A percentile compares a stretch with the other conserved stretches of the same genome.
These are phyloP conservation scores for Adenanthera pavonina DNA, from an alignment of 306 rosid genomes.

Conservation along the genomic window DNA sequence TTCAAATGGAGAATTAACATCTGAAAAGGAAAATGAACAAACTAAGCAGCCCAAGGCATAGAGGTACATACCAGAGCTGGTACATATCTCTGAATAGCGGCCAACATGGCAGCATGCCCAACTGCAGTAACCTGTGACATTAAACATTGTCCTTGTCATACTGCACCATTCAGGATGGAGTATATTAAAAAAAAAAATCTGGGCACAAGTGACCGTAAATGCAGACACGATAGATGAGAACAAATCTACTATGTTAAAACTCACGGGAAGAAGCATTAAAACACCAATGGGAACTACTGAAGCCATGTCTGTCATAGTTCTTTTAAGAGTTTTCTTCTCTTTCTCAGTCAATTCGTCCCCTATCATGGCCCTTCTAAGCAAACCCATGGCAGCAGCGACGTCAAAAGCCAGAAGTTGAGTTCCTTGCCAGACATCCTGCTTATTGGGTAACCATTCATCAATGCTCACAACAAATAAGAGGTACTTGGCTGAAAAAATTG, in stretches of 20 bases:
- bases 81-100: constrained; percentile 97
- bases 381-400: constrained; percentile 73
- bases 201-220: neutral
- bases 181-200: neutral
- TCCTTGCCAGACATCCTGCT: constrained; percentile 99
- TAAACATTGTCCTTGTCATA: constrained; percentile 34
- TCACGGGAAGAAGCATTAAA: constrained; percentile 96
- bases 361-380: constrained; percentile 72
- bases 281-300: constrained; percentile 94
- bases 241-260: constrained; percentile 37
- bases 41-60: constrained; percentile 11
- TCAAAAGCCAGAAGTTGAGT: constrained; percentile 94
- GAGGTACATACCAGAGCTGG: constrained; percentile 78
- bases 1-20: constrained; percentile 12
- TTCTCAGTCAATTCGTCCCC: constrained; percentile 93
- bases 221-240: constrained; percentile 29
- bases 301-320: constrained; percentile 93
- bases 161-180: constrained; percentile 1
- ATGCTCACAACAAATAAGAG: constrained; percentile 30
- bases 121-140: constrained; percentile 88
- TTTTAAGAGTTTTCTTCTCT: constrained; percentile 79
- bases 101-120: constrained; percentile 98
- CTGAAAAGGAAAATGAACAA: constrained; percentile 7
- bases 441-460: constrained; percentile 31
- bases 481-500: neutral